A percentile compares a stretch with the other conserved stretches of the same genome.
These are phyloP conservation scores for Beta macrorhiza DNA, from an alignment of 179 eudicot genomes.

Conservation along the genomic window DNA sequence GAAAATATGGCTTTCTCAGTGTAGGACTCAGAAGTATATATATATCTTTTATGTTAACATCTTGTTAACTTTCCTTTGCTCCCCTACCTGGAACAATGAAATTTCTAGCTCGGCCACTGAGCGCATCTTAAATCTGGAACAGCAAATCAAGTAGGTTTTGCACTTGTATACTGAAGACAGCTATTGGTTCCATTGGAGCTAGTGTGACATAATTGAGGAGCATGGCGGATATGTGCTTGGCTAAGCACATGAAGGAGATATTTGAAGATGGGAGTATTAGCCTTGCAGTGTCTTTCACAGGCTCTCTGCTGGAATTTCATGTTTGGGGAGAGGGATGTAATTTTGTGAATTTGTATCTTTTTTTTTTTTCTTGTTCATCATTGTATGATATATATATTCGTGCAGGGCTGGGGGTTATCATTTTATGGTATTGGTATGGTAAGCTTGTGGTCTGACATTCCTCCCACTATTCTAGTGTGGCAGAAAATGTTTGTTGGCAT, in stretches of 20 bases:
- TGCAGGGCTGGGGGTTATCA: no score
- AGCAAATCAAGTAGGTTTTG: background rate
- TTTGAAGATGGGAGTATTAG: background rate
- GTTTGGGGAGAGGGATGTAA: background rate
- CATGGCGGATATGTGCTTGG: background rate
- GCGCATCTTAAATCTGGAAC: background rate
- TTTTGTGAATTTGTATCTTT: background rate
- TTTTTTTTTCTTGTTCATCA: no score
- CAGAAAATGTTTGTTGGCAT: background rate
- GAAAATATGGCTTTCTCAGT: background rate
- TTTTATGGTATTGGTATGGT: background rate
- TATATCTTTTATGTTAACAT: background rate
- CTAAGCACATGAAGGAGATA: background rate
- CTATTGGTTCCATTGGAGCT: background rate
- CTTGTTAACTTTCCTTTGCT: background rate
- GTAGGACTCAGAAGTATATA: background rate
- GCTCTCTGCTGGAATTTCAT: background rate
- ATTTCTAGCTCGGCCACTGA: background rate
- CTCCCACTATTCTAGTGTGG: background rate
- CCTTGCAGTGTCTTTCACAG: background rate
- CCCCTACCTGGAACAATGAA: background rate
- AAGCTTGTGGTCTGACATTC: background rate
- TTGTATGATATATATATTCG: no score
- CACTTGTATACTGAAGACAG: background rate
- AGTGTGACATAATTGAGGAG: background rate